Evolutionary conservation across 306 rosid species (phyloP), one percentile per base, ranked within the genome.

Genomic region (Quercus berberidifolia): DNA sequence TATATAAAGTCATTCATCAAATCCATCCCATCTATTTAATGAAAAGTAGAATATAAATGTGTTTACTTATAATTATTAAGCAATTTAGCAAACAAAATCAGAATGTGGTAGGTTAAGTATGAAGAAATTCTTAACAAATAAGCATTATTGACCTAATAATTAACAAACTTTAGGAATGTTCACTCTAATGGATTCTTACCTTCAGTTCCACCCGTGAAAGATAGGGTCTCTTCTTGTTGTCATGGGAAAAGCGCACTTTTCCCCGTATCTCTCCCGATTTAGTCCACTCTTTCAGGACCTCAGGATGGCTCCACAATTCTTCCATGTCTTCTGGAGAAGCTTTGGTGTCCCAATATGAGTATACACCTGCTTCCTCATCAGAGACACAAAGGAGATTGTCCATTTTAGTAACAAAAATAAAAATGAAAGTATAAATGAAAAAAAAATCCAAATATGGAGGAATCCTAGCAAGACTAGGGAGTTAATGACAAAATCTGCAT

Each of bases 301-400:
- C 92, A 10, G 86, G 89, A 86, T 92, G 87, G 78, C 82, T 90
- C 98, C 98, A 94, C 94, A 94, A 86, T 52, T 89, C 93, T 80
- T 69, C 89, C 97, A 94, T 91, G 80, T 92, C 94, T 78, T 92
- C 97, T 2, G 84, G 87, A 83, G 91, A 87, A 76, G 83, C 88
- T 82, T 83, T 84, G 20, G 86, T 77, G 74, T 94, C 97, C 97
- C 97, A 94, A 58, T 54, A 86, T 69, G 81, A 69, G 85, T 81
- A 81, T 41, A 2, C 38, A 76, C 75, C 85, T 87, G 62, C 71
- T 55, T 69, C 84, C 77, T 59, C 81, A 69, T 69, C 62, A 21
- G 15, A 80, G 71, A 49, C 21, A 79, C 14, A 46, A 60, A 60
- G 63, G 71, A 81, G 72, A 28, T 20, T n/a, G 19, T 28, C 21